Evolutionary conservation across 2,329 filamentous ascomycete species (phyloP), one percentile per base, ranked within the genome.

Genomic region (Aspergillus hiratsukae): DNA sequence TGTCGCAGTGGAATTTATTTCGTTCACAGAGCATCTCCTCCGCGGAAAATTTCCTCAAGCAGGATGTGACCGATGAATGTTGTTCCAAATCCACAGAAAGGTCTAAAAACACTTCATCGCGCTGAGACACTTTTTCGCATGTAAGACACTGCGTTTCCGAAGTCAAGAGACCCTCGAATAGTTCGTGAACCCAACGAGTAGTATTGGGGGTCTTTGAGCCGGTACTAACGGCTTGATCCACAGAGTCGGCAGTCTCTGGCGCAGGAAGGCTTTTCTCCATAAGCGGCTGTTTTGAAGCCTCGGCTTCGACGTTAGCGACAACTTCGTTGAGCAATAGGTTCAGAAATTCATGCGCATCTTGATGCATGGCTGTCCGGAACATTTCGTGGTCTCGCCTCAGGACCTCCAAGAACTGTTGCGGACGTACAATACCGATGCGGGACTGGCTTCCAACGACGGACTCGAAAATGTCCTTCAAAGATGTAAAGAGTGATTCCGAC

Each of bases 1-100:
- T 92, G 72, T 99, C 94, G 76, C 94, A 99, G 70, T 99, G 93
- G 64, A 99, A 99, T 71, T 99, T 99, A 79, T 99, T 97, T 58
- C 92, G 84, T 76, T 99, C 94, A 70, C 94, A 97, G 56, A 99
- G 82, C 91, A 97, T 97, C 74, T 99, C 94, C 68, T 97, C 94
- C 48, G 94, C 91, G 0, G 94, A 99, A 68, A 99, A 99, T 67
- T 97, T 96, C 57, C 90, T 85, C 61, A 99, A 76, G 71, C 94
- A 99, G 27, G 94, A 93, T 2, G 94, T 97, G 3, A 99, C 94
- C 0, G 94, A 99, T 0, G 92, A 92, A 71, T 97, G 91, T 68
- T 97, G 88, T 63, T 96, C 91, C 11, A 99, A 79, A 73, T 99
- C 94, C 54, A 99, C 96, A 0, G 94, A 97, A 21, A 99, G 78